Percentiles rank a stretch among this genome's conserved stretches.
Conservation (phyloP, 768 basidiomycete species). For the Lactifluus piperatus region DNA sequence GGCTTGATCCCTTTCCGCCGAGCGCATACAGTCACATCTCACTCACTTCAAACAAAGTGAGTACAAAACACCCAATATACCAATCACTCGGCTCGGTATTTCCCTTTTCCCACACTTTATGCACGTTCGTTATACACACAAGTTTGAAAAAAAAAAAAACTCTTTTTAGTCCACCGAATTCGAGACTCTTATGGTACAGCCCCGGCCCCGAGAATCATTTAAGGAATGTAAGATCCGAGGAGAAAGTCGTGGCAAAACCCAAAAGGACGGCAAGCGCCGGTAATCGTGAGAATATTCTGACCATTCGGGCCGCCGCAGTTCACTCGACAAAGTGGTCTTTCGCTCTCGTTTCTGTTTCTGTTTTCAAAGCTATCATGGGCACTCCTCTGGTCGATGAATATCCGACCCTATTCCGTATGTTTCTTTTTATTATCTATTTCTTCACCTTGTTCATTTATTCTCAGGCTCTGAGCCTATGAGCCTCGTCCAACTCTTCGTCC, state of each 20-base stretch:
- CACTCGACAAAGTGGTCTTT: not conserved
- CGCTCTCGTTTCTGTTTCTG: too few species aligned
- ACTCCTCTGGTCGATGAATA: slow-evolving; percentile 50
- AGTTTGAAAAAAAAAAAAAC: too few species aligned
- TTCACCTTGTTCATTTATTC: slow-evolving; percentile 10
- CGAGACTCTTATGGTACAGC: too few species aligned
- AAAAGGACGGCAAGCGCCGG: not conserved
- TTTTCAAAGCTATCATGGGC: slow-evolving; percentile 20
- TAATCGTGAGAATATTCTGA: not conserved
- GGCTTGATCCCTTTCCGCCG: not conserved
- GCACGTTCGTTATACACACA: too few species aligned
- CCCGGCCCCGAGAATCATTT: too few species aligned
- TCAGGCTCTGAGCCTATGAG: slow-evolving; percentile 97
- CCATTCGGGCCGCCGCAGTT: not conserved
- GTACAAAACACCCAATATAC: not conserved
- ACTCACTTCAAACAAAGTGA: too few species aligned
- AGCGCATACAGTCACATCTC: not conserved
- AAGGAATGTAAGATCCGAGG: not conserved
- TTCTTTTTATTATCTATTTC: not conserved
- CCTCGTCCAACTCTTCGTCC: slow-evolving; percentile 93
- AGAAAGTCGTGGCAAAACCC: too few species aligned
- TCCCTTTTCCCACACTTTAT: not conserved
- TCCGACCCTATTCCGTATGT: slow-evolving; percentile 75
- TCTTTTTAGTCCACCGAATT: too few species aligned
- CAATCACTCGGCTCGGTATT: not conserved